Conservation (phyloP, 1,284 basidiomycete genomes). For the Papiliotrema terrestris region DNA sequence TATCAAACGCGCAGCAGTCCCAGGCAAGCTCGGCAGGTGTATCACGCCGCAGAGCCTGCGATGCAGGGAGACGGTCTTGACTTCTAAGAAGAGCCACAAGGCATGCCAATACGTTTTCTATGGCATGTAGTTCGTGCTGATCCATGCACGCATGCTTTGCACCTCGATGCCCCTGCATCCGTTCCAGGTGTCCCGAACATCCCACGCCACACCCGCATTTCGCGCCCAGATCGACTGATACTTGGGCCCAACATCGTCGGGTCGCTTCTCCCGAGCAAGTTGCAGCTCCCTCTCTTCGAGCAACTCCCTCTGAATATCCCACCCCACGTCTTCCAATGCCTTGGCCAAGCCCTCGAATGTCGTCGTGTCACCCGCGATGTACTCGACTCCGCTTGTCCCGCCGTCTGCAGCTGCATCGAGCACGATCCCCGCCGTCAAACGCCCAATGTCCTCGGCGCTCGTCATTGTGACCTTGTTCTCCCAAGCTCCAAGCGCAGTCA, state of each 20-base stretch:
- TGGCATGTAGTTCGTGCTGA: not conserved
- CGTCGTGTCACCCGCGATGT: slow-evolving; percentile 39
- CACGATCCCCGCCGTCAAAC: slow-evolving; percentile 32
- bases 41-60: no score
- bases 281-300: slow-evolving; percentile 9
- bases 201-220: slow-evolving; percentile 13
- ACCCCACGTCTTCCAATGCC: slow-evolving; percentile 8
- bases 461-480: slow-evolving; percentile 41
- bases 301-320: slow-evolving; percentile 26
- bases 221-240: slow-evolving; percentile 17
- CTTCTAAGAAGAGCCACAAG: no score
- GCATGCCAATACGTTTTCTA: no score
- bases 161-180: slow-evolving; percentile 3
- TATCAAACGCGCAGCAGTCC: no score
- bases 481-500: slow-evolving; percentile 39
- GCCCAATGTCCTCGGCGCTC: slow-evolving; percentile 39
- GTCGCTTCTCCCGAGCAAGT: not conserved
- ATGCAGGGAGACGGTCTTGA: no score
- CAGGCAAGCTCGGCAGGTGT: no score
- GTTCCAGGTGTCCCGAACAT: slow-evolving; percentile 10
- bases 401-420: slow-evolving; percentile 6
- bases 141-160: not conserved
- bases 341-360: slow-evolving; percentile 14
- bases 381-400: slow-evolving; percentile 26
- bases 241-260: slow-evolving; percentile 10